A percentile compares a stretch with the other conserved stretches of the same genome.
Evolutionary conservation across 2,329 filamentous ascomycete species (phyloP).

Genomic region (Akanthomyces dipterigenus): DNA sequence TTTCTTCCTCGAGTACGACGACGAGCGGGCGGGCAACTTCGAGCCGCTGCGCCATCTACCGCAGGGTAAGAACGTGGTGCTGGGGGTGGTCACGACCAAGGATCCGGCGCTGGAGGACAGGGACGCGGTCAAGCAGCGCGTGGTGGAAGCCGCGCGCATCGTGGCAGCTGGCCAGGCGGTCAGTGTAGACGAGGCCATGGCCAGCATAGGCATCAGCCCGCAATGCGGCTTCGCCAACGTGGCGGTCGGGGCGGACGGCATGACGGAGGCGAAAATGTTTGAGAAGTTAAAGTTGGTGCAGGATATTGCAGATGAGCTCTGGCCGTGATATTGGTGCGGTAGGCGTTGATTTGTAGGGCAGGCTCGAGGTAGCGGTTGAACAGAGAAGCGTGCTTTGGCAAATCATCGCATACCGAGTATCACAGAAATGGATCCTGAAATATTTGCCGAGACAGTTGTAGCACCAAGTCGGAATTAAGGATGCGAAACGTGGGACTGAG

Average conservation of each 20-base stretch:
- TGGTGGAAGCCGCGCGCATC: slow-evolving; percentile 54
- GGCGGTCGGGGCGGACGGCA: slow-evolving; percentile 55
- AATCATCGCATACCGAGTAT: neutral
- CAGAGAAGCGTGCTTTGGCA: too few species aligned
- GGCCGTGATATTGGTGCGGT: slow-evolving; percentile 30
- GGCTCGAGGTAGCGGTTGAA: too few species aligned
- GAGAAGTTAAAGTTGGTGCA: slow-evolving; percentile 63
- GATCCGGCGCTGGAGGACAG: slow-evolving; percentile 51
- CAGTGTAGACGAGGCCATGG: slow-evolving; percentile 55
- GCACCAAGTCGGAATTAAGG: neutral
- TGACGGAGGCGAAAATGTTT: slow-evolving; percentile 62
- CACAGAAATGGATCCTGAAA: neutral
- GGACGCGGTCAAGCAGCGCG: slow-evolving; percentile 46
- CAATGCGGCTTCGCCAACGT: slow-evolving; percentile 68
- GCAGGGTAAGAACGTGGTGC: slow-evolving; percentile 52
- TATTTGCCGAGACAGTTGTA: neutral
- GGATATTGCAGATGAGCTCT: slow-evolving; percentile 59
- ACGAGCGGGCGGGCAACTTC: slow-evolving; percentile 52
- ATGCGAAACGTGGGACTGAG: neutral
- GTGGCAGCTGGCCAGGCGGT: slow-evolving; percentile 59
- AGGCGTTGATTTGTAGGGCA: neutral
- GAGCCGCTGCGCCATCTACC: slow-evolving; percentile 56
- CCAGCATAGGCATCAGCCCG: slow-evolving; percentile 60
- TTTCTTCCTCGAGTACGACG: slow-evolving; percentile 57
- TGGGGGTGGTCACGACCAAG: slow-evolving; percentile 57